Base-by-base conservation (phyloP, 2,329 filamentous ascomycete genomes). In the Colletotrichum cereale region DNA sequence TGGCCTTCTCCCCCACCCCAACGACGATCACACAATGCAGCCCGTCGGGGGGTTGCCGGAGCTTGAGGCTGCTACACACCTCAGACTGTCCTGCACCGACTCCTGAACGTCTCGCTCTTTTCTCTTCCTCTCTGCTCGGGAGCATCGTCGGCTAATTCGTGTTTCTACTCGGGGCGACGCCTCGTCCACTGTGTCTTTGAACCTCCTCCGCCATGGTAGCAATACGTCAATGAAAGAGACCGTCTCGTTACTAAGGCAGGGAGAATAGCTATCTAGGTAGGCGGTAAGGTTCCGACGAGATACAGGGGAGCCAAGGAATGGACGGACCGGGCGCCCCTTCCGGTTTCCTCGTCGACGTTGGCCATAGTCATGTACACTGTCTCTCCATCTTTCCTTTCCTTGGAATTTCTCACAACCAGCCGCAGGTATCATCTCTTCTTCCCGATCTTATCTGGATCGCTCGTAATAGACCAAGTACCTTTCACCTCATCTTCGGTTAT, bases 31-130 rank as follows among this genome's bases (percentile, higher is more conserved):
- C n/a, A 66, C 66, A 66, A 71, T 55, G 47, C 48, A 57, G 40
- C 66, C 64, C 7, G n/a, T 65, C 55, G 29, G 57, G 14, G 48
- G 57, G 47, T 40, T 40, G 55, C 47, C 38, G 47, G 62, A 56
- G 38, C 67, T 55, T 47, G 65, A 62, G 64, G 68, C 70, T 72
- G 70, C 67, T 71, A 71, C 67, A 62, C 42, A 66, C 55, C 62
- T 62, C 70, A 61, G 50, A 72, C 67, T 62, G 56, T 36, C 57
- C 24, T 61, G 47, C 40, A 40, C 60, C 42, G 31, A 48, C 65
- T 68, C 65, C 50, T 42, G 47, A 34, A 50, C 26, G 16, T 29
- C 34, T 24, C 5, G 14, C 26, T 3, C n/a, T 6, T 11, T 10
- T 11, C 53, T 1, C 53, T 11, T 6, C 26, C 3, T 26, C 21